phyloP scores from a whole-genome alignment of 2,329 filamentous ascomycete genomes.

The Lecanosticta acicola region DNA sequence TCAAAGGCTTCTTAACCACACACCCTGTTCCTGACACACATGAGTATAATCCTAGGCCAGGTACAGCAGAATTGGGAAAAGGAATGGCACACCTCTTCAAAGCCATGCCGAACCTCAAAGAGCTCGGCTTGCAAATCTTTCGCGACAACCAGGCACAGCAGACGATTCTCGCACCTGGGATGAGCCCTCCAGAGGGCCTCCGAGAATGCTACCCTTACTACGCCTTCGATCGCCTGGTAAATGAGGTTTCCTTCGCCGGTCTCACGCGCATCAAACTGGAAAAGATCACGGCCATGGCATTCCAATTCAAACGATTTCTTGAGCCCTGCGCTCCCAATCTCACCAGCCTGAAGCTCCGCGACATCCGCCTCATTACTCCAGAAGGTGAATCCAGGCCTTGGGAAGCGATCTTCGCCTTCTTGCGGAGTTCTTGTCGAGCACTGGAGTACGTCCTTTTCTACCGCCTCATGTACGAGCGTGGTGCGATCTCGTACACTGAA shows the following conservation, averaged over 20 bases:
- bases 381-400: constrained; percentile 18
- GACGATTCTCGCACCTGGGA: constrained; percentile 13
- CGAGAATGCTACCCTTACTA: constrained; percentile 21
- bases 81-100: constrained; percentile 22
- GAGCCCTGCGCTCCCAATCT: constrained; percentile 16
- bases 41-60: constrained; percentile 3
- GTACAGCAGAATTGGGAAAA: constrained; percentile 3
- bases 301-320: constrained; percentile 20
- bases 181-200: constrained; percentile 20
- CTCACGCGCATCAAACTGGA: constrained; percentile 29
- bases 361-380: constrained; percentile 25
- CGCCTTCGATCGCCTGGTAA: constrained; percentile 15
- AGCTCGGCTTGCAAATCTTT: constrained; percentile 17
- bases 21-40: background rate
- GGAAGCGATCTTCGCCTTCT: constrained; percentile 24
- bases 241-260: constrained; percentile 10
- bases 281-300: constrained; percentile 23
- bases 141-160: constrained; percentile 12
- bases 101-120: constrained; percentile 16
- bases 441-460: constrained; percentile 28
- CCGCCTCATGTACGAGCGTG: constrained; percentile 23
- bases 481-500: constrained; percentile 22
- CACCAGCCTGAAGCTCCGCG: constrained; percentile 28
- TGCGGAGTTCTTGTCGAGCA: constrained; percentile 14
- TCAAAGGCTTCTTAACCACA: constrained; percentile 18